Evolutionary conservation across 495 filamentous ascomycete genomes (phyloP), one percentile per base, ranked within the genome.

Genomic region (Penicillium canariense): DNA sequence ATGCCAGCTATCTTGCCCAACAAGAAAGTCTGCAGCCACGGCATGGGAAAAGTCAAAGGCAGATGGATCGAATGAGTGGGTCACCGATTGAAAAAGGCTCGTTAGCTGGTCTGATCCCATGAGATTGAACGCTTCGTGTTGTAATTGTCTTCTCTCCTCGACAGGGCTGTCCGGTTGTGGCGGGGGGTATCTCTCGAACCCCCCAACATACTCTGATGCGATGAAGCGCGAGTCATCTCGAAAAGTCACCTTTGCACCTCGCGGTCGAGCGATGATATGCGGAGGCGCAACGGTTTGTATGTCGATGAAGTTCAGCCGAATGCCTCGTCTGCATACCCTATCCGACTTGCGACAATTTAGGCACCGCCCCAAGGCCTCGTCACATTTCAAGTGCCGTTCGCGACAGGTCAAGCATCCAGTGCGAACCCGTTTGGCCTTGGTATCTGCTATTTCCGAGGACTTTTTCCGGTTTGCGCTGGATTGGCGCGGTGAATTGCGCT

Each of bases 291-390:
- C 82, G 40, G 85, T 84, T 50, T 87, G 84, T 7, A 84, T 89
- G 63, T 97, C 92, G 58, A 96, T 92, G 63, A 96, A 98, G 67
- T 97, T 98, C 35, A 98, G 79, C 32, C 90, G 81, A 18, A 97
- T 75, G 11, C 94, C 94, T 38, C 92, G 81, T 66, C 91, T 88
- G 77, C 94, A 98, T 34, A 85, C 74, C 40, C 93, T 78, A 58
- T 81, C 90, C 18, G 91, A 93, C 68, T 96, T 97, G 20, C 81
- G 81, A 71, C 94, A 98, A 62, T 98, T 98, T 49, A 82, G 70
- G 64, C 93, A 97, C 42, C 84, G 76, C 3, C 91, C 90, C 31
- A 84, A 61, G 1, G 77, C 86, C 70, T 98, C 94, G 64, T 98
- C 93, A 67, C 87, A 90, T 69, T 90, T 90, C 43, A 90, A 65